phyloP scores from a whole-genome alignment of 176 grass and related monocot species.

The Avena insularis region DNA sequence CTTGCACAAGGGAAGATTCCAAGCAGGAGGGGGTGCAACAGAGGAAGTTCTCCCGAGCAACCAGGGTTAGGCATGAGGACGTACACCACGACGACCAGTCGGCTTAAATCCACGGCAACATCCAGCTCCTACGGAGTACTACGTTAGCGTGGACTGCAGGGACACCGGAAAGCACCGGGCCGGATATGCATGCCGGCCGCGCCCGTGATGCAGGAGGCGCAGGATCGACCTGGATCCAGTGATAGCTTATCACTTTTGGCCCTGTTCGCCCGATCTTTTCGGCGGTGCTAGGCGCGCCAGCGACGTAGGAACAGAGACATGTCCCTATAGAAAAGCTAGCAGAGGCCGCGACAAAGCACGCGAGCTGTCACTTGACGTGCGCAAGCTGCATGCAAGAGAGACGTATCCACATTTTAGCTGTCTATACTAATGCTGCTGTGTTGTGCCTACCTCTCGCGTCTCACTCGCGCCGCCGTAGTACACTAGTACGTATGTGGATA shows the following conservation, averaged over 20 bases:
- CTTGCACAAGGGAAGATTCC: background rate
- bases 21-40: conserved; percentile 21
- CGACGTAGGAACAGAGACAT: background rate
- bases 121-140: background rate
- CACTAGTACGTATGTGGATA: no score
- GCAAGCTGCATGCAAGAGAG: background rate
- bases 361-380: background rate
- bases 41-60: conserved; percentile 18
- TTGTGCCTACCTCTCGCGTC: background rate
- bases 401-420: background rate
- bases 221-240: conserved; percentile 41
- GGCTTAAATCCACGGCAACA: background rate
- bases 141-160: background rate
- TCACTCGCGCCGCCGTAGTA: background rate
- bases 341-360: background rate
- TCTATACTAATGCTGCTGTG: background rate
- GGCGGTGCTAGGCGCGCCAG: background rate
- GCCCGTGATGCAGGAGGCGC: background rate
- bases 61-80: conserved; percentile 26
- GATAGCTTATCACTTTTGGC: conserved; percentile 61
- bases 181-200: background rate
- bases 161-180: background rate
- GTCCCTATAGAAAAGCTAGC: background rate
- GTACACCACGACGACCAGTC: background rate
- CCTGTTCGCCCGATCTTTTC: background rate